Base-by-base conservation (phyloP, 2,329 filamentous ascomycete genomes). In the Emergomyces pasteurianus region DNA sequence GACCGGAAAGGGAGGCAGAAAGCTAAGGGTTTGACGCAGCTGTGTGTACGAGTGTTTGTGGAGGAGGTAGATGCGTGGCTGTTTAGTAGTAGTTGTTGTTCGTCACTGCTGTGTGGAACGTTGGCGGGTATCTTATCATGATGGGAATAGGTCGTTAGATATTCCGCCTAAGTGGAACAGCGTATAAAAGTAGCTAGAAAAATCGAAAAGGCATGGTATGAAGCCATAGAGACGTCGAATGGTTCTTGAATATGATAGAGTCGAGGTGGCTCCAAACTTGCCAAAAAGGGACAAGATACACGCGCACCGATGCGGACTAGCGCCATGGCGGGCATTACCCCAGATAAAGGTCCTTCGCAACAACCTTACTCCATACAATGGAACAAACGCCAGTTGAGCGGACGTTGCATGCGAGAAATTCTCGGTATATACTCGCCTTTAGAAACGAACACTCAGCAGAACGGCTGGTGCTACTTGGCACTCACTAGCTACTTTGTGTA, bases 51-150 rank as follows among this genome's bases (percentile, higher is more conserved):
- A 36, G 34, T 36, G 34, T 10, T 10, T 54, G 46, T 14, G 46
- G 56, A 31, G 28, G 46, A 55, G 9, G 23, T 43, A 8, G 55
- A 10, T 52, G 26, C 36, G 3, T 31, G 31, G 31, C 31, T 49
- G 34, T 60, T 26, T 26, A 55, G 36, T 16, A 5, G 58, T 23
- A 46, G 38, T 23, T 54, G 47, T 6, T 53, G 58, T 43, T 54
- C 18, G 58, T 53, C 49, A 59, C 47, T 59, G 54, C 46, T 59
- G 54, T 34, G 34, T 31, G 16, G 47, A 16, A 40, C 52, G 34
- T 55, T 10, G 14, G 49, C 4, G 49, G 58, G 58, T 54, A 54
- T 59, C 43, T 38, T 59, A 52, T 59, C 58, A 59, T 59, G 49
- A 46, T 59, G 47, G 16, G 53, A 34, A 26, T 16, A 1, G 38